These are phyloP conservation scores for Phaseolus lunatus DNA, from an alignment of 306 rosid genomes.

Conservation along the genomic window DNA sequence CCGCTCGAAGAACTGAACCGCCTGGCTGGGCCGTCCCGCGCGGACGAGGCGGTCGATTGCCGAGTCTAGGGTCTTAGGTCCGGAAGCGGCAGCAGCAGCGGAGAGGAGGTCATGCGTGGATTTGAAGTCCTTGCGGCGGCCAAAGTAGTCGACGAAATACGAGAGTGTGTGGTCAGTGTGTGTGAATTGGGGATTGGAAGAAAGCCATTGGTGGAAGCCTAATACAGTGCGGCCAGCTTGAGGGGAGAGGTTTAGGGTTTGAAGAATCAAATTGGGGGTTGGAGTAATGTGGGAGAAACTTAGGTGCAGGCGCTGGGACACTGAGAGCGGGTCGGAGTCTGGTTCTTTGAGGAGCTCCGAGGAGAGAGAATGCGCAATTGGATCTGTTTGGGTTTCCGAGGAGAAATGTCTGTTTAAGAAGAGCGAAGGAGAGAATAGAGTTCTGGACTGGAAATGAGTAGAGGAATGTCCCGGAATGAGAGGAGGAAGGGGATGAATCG, in stretches of 20 bases:
- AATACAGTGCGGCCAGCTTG: conserved; percentile 69
- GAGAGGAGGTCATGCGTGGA: conserved; percentile 64
- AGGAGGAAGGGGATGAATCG: background rate
- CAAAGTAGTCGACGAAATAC: conserved; percentile 68
- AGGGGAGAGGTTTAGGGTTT: conserved; percentile 62
- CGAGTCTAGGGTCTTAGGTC: conserved; percentile 61
- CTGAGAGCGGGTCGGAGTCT: conserved; percentile 55
- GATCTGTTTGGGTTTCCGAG: conserved; percentile 50
- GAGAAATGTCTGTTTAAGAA: conserved; percentile 52
- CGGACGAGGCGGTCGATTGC: conserved; percentile 71
- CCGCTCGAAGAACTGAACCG: conserved; percentile 68
- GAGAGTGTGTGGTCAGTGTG: conserved; percentile 74
- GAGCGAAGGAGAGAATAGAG: conserved; percentile 41
- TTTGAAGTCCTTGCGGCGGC: conserved; percentile 83
- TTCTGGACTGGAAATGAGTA: conserved; percentile 43
- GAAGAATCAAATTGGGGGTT: conserved; percentile 53
- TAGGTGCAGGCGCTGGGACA: conserved; percentile 66
- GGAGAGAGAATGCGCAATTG: conserved; percentile 60
- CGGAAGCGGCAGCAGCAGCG: conserved; percentile 45
- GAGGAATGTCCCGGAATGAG: conserved; percentile 28
- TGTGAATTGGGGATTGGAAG: conserved; percentile 58
- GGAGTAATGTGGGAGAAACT: conserved; percentile 75
- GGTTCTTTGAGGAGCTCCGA: conserved; percentile 64
- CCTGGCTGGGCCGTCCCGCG: conserved; percentile 63
- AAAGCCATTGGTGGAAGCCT: conserved; percentile 71